Percentiles rank a stretch among this genome's conserved stretches.
Evolutionary conservation across 495 filamentous ascomycete species (phyloP).

Genomic region (Penicillium crystallinum): DNA sequence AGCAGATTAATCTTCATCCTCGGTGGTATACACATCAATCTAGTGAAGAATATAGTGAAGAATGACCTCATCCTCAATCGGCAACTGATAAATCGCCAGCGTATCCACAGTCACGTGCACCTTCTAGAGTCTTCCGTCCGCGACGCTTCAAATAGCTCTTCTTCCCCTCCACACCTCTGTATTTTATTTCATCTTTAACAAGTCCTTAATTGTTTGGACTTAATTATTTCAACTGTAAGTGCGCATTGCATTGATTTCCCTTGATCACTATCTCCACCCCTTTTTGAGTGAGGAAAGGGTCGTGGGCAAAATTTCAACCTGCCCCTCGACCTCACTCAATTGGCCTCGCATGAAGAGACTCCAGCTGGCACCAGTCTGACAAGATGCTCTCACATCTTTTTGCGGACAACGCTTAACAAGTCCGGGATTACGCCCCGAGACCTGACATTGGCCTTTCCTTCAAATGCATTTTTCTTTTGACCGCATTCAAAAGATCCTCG

Average conservation of each 20-base stretch:
- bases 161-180: conserved; percentile 3
- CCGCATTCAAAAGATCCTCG: background rate
- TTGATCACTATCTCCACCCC: background rate
- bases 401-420: conserved; percentile 38
- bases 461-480: conserved; percentile 3
- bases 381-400: conserved; percentile 24
- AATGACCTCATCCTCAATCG: background rate
- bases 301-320: background rate
- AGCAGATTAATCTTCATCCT: background rate
- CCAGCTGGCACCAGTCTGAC: conserved; percentile 50
- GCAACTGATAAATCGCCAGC: background rate
- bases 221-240: conserved; percentile 19
- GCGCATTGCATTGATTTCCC: background rate
- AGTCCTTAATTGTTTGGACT: conserved; percentile 7
- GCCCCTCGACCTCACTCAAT: conserved; percentile 1
- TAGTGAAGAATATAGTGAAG: background rate
- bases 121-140: conserved; percentile 47
- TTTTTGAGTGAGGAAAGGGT: background rate
- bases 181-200: conserved; percentile 7
- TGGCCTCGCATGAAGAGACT: conserved; percentile 40
- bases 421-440: conserved; percentile 41
- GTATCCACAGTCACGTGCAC: conserved; percentile 27
- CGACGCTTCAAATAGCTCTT: conserved; percentile 21
- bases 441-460: conserved; percentile 29
- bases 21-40: background rate